Conservation (phyloP, 2,329 filamentous ascomycete species). For the Penicillium concentricum region DNA sequence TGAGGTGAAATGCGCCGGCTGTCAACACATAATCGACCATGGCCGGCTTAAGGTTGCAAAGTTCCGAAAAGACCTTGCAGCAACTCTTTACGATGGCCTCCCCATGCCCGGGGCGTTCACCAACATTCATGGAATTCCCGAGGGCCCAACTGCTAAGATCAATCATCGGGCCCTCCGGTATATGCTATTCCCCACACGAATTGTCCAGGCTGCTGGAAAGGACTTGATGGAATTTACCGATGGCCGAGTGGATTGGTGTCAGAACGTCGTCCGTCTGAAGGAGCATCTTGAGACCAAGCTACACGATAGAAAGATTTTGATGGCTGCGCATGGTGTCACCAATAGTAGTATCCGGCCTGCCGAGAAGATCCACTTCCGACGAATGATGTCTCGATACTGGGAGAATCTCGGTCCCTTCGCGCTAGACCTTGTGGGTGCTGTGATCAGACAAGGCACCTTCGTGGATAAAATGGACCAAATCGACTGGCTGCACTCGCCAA, state of each 20-base stretch:
- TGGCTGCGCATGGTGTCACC: slow-evolving; percentile 15
- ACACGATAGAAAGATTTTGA: slow-evolving; percentile 52
- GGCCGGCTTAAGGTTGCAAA: slow-evolving; percentile 60
- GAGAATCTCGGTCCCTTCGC: slow-evolving; percentile 40
- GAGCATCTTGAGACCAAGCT: slow-evolving; percentile 28
- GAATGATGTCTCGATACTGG: slow-evolving; percentile 47
- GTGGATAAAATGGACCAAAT: slow-evolving; percentile 67
- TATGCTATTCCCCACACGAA: slow-evolving; percentile 22
- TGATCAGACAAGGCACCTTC: slow-evolving; percentile 44
- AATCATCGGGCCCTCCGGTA: background rate
- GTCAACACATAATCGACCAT: slow-evolving; percentile 52
- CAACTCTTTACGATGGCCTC: slow-evolving; percentile 45
- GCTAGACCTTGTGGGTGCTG: slow-evolving; percentile 41
- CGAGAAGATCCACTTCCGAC: slow-evolving; percentile 41
- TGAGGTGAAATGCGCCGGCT: slow-evolving; percentile 49
- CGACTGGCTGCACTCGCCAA: slow-evolving; percentile 75
- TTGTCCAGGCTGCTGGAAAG: slow-evolving; percentile 12
- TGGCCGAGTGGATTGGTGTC: slow-evolving; percentile 48
- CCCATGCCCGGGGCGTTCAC: slow-evolving; percentile 69
- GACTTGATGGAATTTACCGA: slow-evolving; percentile 58
- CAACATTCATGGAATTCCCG: slow-evolving; percentile 53
- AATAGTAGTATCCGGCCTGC: background rate
- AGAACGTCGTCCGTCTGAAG: slow-evolving; percentile 41
- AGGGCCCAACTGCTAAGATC: background rate
- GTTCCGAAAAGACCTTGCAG: slow-evolving; percentile 57